Base-by-base conservation (phyloP, 495 filamentous ascomycete genomes). In the Barbatosphaeria neglecta region DNA sequence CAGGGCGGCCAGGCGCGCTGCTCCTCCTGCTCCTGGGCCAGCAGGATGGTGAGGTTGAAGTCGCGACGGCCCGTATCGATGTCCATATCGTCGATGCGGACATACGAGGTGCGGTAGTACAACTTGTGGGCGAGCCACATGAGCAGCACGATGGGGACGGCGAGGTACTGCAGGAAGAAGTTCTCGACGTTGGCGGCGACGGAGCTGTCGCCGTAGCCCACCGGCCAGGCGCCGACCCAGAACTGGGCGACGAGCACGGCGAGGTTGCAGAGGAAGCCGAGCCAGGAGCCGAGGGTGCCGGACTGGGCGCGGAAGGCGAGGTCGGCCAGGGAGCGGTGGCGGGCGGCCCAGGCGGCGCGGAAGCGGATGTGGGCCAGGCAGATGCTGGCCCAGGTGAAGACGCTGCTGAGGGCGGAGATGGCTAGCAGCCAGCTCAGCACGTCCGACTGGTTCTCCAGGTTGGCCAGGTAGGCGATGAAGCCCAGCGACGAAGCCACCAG, bases 331-430 rank as follows among this genome's bases (percentile, higher is more conserved):
- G 62, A 68, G 60, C 86, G 81, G 43, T 84, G 84, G 46, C 87
- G 78, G 1, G 71, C 44, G 15, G 65, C 66, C 88, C 87, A 95
- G 9, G 78, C 89, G 2, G 68, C 65, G 28, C 90, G 88, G 75
- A 97, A 97, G 23, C 90, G 87, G 64, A 97, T 93, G 63, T 97
- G 90, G 0, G 78, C 73, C 0, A 92, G 67, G 57, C 87, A 95
- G 61, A 96, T 87, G 35, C 83, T 88, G 43, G 81, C 83, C 90
- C 90, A 96, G 28, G 90, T 95, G 69, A 96, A 87, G 66, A 96
- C 83, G 18, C 84, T 85, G 0, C 84, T 89, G 10, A 97, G 76
- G 38, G 86, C 89, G 0, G 87, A 93, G 37, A 94, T 76, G 31
- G 90, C 86, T 50, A 95, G 74, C 71, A 97, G 84, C 90, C 90